phyloP scores from a whole-genome alignment of 208 protist species.

The Trypanosoma platydactyli region DNA sequence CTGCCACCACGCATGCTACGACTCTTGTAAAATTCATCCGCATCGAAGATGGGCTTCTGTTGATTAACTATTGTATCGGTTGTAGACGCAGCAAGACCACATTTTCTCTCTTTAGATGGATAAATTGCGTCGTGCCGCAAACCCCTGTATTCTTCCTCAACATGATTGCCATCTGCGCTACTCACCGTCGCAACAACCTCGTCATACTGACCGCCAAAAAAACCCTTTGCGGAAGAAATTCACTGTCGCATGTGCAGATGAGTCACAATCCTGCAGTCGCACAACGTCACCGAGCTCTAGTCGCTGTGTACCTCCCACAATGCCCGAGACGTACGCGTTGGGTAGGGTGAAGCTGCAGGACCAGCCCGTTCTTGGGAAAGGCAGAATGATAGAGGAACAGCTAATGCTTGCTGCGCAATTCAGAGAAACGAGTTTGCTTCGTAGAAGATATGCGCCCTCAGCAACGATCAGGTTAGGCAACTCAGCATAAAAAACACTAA shows the following conservation, averaged over 20 bases:
- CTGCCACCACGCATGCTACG: constrained; percentile 9
- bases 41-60: constrained; percentile 20
- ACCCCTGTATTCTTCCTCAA: constrained; percentile 15
- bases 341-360: constrained; percentile 16
- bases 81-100: background rate
- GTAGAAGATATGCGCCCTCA: constrained; percentile 17
- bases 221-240: constrained; percentile 28
- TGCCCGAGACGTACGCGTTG: constrained; percentile 17
- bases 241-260: constrained; percentile 1
- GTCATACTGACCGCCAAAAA: constrained; percentile 24
- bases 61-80: background rate
- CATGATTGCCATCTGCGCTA: constrained; percentile 2
- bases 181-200: constrained; percentile 21
- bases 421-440: constrained; percentile 21
- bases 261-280: constrained; percentile 17
- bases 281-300: constrained; percentile 26
- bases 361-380: constrained; percentile 16
- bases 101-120: background rate
- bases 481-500: constrained; percentile 30
- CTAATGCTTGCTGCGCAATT: constrained; percentile 26
- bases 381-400: constrained; percentile 13
- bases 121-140: constrained; percentile 17
- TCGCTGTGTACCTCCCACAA: constrained; percentile 19
- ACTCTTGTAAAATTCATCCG: constrained; percentile 1
- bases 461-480: constrained; percentile 18